A percentile compares a stretch with the other conserved stretches of the same genome.
Evolutionary conservation across 2,329 filamentous ascomycete genomes (phyloP).

Genomic region (Cercospora sp.): DNA sequence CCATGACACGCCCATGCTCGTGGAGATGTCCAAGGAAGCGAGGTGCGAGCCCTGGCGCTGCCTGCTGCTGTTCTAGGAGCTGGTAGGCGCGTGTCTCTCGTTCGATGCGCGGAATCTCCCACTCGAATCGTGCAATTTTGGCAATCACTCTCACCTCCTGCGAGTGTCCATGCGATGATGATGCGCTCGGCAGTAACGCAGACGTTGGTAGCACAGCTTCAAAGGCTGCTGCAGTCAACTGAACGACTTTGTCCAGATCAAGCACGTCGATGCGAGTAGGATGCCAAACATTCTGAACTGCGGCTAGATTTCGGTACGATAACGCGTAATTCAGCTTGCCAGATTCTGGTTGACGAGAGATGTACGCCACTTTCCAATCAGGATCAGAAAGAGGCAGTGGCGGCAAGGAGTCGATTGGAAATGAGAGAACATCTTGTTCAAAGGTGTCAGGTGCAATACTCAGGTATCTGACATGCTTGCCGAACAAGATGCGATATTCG

Average conservation of each 20-base stretch:
- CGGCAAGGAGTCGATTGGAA: background rate
- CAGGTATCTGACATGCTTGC: background rate
- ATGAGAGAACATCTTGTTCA: background rate
- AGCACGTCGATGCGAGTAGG: background rate
- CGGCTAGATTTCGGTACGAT: background rate
- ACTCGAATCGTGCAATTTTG: constrained; percentile 14
- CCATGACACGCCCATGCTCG: background rate
- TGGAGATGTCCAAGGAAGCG: background rate
- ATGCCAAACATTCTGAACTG: background rate
- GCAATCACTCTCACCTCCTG: background rate
- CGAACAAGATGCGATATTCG: background rate
- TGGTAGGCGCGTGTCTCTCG: constrained; percentile 13
- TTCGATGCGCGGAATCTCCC: constrained; percentile 15
- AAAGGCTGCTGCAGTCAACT: background rate
- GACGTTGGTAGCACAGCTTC: background rate
- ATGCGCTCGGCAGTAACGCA: background rate
- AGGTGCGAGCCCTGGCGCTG: background rate
- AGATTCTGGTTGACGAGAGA: background rate
- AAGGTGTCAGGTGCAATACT: background rate
- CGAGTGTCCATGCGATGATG: background rate
- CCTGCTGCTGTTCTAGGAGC: background rate
- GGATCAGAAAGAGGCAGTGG: background rate
- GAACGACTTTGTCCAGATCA: background rate
- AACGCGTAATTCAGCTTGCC: background rate
- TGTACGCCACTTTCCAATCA: background rate